These are phyloP conservation scores for Debaryomyces maramus DNA, from an alignment of 805 yeast genomes.

Conservation along the genomic window DNA sequence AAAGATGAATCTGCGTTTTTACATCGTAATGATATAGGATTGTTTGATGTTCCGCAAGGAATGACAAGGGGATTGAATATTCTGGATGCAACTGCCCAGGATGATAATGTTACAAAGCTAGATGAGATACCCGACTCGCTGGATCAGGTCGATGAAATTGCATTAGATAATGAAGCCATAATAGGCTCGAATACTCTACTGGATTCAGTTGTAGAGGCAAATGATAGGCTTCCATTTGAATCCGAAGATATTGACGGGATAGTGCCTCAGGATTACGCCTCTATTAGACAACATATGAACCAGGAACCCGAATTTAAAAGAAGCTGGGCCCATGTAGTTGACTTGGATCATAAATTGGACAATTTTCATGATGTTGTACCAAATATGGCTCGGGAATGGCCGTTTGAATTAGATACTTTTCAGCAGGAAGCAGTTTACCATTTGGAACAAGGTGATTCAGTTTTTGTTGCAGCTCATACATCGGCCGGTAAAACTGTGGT, in stretches of 20 bases:
- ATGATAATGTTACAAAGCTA: conserved; percentile 12
- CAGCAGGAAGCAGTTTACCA: conserved; percentile 97
- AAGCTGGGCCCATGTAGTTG: conserved; percentile 96
- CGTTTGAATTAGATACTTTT: conserved; percentile 90
- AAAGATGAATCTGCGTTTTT: conserved; percentile 40
- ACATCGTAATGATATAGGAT: conserved; percentile 67
- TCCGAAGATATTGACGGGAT: conserved; percentile 49
- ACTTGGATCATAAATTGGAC: conserved; percentile 75
- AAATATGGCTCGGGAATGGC: conserved; percentile 90
- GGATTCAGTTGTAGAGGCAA: neutral
- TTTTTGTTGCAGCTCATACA: conserved; percentile 97
- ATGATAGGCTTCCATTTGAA: conserved; percentile 25
- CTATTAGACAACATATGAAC: conserved; percentile 22
- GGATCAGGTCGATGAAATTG: conserved; percentile 12
- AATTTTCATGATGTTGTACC: conserved; percentile 90
- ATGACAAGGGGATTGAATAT: conserved; percentile 65
- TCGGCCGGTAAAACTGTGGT: conserved; percentile 99
- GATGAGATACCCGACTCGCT: conserved; percentile 13
- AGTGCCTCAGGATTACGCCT: conserved; percentile 34
- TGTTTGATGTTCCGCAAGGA: conserved; percentile 84
- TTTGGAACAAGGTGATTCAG: conserved; percentile 96
- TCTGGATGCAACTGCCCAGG: conserved; percentile 7
- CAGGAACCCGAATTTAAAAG: conserved; percentile 38
- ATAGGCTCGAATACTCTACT: neutral
- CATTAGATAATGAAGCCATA: conserved; percentile 5